Evolutionary conservation across 192 early-diverging fungal species (phyloP).

Genomic region (Linnemannia zychae): DNA sequence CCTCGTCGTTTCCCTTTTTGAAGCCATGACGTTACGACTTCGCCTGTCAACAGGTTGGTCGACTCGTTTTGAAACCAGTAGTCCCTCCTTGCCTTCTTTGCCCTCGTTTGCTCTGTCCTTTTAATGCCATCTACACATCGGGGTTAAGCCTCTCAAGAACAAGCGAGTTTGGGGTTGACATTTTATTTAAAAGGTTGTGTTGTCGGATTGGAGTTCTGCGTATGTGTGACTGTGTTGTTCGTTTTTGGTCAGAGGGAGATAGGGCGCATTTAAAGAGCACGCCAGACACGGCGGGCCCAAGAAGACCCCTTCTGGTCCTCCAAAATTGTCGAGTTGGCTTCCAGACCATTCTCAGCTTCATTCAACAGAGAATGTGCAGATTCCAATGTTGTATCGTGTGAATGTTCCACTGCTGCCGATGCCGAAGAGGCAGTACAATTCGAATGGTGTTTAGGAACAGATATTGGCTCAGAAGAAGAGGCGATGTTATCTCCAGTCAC

Average conservation of each 20-base stretch:
- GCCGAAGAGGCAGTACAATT: neutral
- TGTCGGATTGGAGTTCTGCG: no score
- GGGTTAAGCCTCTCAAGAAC: neutral
- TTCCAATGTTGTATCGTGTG: neutral
- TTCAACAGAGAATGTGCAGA: neutral
- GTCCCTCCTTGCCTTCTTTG: neutral
- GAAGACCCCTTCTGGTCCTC: constrained; percentile 2
- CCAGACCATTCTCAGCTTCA: neutral
- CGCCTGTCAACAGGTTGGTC: neutral
- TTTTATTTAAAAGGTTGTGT: neutral
- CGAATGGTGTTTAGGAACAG: neutral
- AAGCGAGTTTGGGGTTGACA: neutral
- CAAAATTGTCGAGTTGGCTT: neutral
- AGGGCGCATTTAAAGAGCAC: neutral
- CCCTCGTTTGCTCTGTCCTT: no score
- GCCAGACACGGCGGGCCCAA: neutral
- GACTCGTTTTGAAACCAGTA: neutral
- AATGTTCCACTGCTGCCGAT: neutral
- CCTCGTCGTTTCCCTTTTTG: neutral
- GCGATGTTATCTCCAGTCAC: neutral
- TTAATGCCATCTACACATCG: neutral
- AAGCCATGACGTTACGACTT: neutral
- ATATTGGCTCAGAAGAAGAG: neutral
- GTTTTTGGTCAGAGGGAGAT: neutral
- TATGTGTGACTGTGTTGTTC: no score